These are phyloP conservation scores for Monilinia laxa DNA, from an alignment of 2,329 filamentous ascomycete species.

Conservation along the genomic window DNA sequence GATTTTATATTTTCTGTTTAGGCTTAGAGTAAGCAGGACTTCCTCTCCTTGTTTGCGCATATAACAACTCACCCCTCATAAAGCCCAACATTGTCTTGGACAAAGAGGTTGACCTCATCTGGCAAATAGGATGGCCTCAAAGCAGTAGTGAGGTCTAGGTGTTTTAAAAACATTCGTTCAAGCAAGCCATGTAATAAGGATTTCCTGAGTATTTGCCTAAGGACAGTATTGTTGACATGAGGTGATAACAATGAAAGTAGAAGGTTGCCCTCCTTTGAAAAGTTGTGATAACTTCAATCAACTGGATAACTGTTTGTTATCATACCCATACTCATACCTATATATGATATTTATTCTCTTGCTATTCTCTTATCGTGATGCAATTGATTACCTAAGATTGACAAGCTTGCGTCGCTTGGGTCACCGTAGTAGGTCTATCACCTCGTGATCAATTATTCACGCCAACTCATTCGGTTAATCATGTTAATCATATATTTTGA, in stretches of 20 bases:
- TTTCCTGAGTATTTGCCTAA: slow-evolving; percentile 13
- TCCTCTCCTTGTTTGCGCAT: not conserved
- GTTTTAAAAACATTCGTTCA: slow-evolving; percentile 95
- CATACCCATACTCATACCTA: not conserved
- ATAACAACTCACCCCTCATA: slow-evolving; percentile 80
- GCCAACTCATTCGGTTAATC: slow-evolving; percentile 18
- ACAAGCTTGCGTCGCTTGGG: no score
- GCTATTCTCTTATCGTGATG: not conserved
- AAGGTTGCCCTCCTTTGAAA: slow-evolving; percentile 5
- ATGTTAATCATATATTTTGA: slow-evolving; percentile 7
- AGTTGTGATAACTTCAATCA: not conserved
- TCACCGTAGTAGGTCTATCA: slow-evolving; percentile 4
- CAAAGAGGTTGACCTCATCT: slow-evolving; percentile 92
- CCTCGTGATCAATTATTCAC: not conserved
- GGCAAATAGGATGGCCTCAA: slow-evolving; percentile 87
- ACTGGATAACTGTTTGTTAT: not conserved
- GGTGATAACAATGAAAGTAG: not conserved
- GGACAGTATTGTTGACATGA: slow-evolving; percentile 13
- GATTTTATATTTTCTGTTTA: slow-evolving; percentile 83
- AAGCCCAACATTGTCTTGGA: slow-evolving; percentile 94
- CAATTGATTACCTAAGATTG: not conserved
- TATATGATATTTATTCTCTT: no score
- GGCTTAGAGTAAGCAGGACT: not conserved
- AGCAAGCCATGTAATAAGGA: slow-evolving; percentile 44
- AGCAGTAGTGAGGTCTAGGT: slow-evolving; percentile 92